A percentile compares a stretch with the other conserved stretches of the same genome.
phyloP scores from a whole-genome alignment of 1,139 yeast species.

The Diutina catenulata region DNA sequence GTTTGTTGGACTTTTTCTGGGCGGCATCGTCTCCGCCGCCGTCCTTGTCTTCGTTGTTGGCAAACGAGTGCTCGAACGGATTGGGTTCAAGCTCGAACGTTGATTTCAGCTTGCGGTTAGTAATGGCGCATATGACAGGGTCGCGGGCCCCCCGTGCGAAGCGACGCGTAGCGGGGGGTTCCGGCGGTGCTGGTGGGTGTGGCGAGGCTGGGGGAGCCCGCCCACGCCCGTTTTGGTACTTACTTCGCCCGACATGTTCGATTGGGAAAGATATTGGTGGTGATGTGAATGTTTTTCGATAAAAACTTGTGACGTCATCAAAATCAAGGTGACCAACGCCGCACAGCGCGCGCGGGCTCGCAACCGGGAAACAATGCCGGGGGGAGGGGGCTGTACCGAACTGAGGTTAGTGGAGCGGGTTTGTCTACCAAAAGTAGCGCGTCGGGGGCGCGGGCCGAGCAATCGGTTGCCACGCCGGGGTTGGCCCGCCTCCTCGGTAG shows the following conservation, averaged over 20 bases:
- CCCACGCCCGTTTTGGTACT: constrained; percentile 9
- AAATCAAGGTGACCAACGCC: no score
- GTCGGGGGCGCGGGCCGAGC: no score
- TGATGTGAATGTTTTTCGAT: neutral
- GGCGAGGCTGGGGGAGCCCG: neutral
- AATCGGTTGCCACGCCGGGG: no score
- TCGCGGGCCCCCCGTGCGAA: no score
- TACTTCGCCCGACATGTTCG: constrained; percentile 18
- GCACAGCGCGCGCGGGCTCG: no score
- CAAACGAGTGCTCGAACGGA: constrained; percentile 93
- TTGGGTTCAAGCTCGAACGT: constrained; percentile 80
- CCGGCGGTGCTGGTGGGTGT: neutral
- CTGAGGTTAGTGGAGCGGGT: no score
- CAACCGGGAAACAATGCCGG: no score
- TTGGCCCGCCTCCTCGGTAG: no score
- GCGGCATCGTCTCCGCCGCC: constrained; percentile 7
- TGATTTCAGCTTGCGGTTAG: constrained; percentile 28
- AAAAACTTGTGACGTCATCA: neutral
- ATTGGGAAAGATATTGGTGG: neutral
- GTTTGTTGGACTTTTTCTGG: constrained; percentile 8
- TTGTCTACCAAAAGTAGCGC: no score
- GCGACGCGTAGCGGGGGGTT: neutral
- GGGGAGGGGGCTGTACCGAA: no score
- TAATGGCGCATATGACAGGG: no score
- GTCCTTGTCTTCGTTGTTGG: constrained; percentile 30